Base-by-base conservation (phyloP, 805 yeast species). In the Jamesozyma lodderae region DNA sequence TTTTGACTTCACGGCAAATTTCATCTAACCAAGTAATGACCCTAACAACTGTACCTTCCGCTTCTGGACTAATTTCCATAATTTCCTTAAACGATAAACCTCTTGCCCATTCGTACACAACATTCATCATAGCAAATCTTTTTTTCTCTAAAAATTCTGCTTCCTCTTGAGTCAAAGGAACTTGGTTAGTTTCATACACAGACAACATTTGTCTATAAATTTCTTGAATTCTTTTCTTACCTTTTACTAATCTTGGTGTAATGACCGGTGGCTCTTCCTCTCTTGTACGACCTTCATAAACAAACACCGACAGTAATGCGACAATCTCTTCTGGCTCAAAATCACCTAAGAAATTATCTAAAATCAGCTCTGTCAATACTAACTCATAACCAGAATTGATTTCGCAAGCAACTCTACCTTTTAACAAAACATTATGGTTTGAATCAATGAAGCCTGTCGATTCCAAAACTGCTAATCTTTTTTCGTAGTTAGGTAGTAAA, bases 91-190 rank as follows among this genome's bases (percentile, higher is more conserved):
- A 92, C 0, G 94, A 72, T 69, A 80, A 72, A 2, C 98, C 99
- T 47, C 94, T 71, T 1, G 97, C 96, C 99, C 99, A 92, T 62
- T 92, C 96, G 58, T 90, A 92, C 4, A 90, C 95, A 10, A 86
- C 95, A 57, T 87, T 90, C 62, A 86, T 83, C 52, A 92, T 69
- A 0, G 90, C 95, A 61, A 92, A 92, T 48, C 97, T 68, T 51
- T 85, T 80, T 46, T 80, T 73, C 40, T 85, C 94, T 46, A 81
- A 63, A 52, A 90, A 92, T 42, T 81, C 82, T 35, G 79, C 81
- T 50, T 90, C 97, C 37, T 88, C 97, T 9, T 79, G 68, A 0
- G 95, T 83, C 47, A 86, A 63, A 15, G 79, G 66, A 14, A 92
- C 84, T 56, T 81, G 87, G 43, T 79, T 75, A 29, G 70, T 70